phyloP scores from a whole-genome alignment of 345 rosid genomes.

The Lumnitzera racemosa region DNA sequence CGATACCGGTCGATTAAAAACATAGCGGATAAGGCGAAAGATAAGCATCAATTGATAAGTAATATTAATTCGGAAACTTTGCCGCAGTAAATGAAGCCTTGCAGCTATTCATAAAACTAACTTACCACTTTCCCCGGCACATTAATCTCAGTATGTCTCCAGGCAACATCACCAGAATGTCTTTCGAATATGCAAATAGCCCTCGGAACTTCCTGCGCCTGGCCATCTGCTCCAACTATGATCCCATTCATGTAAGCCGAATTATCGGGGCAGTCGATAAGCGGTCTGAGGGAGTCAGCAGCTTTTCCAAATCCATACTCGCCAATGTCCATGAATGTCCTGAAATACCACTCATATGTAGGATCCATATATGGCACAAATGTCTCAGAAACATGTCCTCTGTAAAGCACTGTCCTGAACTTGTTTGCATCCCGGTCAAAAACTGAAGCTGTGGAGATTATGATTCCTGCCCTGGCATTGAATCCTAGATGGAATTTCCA shows the following conservation, averaged over 20 bases:
- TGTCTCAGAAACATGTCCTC: conserved; percentile 67
- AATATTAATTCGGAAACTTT: too few species aligned
- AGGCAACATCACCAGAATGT: conserved; percentile 41
- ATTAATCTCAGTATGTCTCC: conserved; percentile 73
- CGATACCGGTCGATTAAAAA: too few species aligned
- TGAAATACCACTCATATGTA: conserved; percentile 60
- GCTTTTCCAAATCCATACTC: conserved; percentile 74
- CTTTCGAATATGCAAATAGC: conserved; percentile 70
- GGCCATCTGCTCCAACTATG: conserved; percentile 52
- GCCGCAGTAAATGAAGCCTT: too few species aligned
- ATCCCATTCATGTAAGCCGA: conserved; percentile 51
- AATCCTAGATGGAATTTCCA: conserved; percentile 73
- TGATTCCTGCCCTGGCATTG: conserved; percentile 48
- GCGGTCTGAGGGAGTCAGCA: conserved; percentile 43
- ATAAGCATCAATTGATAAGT: too few species aligned
- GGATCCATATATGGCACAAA: conserved; percentile 89
- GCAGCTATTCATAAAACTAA: too few species aligned
- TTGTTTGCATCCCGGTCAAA: conserved; percentile 29
- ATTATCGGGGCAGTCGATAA: conserved; percentile 53
- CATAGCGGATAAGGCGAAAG: too few species aligned
- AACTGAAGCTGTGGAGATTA: conserved; percentile 55
- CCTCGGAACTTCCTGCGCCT: conserved; percentile 32
- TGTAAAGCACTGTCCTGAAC: conserved; percentile 40
- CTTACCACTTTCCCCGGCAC: conserved; percentile 73
- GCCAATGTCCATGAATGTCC: conserved; percentile 73